Evolutionary conservation across 2,329 filamentous ascomycete genomes (phyloP).

Genomic region (Pestalotiopsis sp.): DNA sequence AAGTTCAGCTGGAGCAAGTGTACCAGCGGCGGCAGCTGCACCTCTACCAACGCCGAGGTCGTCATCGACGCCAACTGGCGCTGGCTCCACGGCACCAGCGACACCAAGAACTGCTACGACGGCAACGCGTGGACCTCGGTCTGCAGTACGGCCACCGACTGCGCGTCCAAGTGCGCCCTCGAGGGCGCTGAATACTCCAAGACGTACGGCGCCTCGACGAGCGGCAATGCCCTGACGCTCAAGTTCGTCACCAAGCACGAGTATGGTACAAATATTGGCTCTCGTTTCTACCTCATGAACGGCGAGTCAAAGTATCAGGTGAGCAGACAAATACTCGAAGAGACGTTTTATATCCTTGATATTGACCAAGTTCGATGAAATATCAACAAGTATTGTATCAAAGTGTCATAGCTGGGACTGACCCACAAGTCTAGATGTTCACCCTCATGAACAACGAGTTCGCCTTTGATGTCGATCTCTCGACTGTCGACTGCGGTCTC

Average conservation of each 20-base stretch:
- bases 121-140: conserved; percentile 39
- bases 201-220: conserved; percentile 49
- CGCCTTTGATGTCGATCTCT: conserved; percentile 64
- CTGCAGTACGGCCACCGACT: conserved; percentile 39
- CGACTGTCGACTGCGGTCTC: conserved; percentile 59
- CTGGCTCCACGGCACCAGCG: conserved; percentile 44
- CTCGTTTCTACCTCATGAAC: conserved; percentile 60
- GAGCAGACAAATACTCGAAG: not conserved
- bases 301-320: conserved; percentile 53
- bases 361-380: not conserved
- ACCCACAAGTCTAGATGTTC: conserved; percentile 38
- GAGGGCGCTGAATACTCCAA: conserved; percentile 46
- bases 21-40: conserved; percentile 41
- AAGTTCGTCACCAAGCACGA: conserved; percentile 53
- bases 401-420: not conserved
- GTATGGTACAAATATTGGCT: conserved; percentile 40
- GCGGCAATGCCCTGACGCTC: conserved; percentile 46
- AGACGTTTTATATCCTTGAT: not conserved
- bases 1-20: conserved; percentile 48
- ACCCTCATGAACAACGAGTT: conserved; percentile 61
- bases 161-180: conserved; percentile 44
- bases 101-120: conserved; percentile 49
- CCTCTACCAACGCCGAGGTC: conserved; percentile 42
- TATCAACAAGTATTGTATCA: not conserved
- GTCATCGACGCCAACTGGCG: conserved; percentile 55